Evolutionary conservation across 768 basidiomycete species (phyloP), one percentile per base, ranked within the genome.

Genomic region (Leucocoprinus leucothites): DNA sequence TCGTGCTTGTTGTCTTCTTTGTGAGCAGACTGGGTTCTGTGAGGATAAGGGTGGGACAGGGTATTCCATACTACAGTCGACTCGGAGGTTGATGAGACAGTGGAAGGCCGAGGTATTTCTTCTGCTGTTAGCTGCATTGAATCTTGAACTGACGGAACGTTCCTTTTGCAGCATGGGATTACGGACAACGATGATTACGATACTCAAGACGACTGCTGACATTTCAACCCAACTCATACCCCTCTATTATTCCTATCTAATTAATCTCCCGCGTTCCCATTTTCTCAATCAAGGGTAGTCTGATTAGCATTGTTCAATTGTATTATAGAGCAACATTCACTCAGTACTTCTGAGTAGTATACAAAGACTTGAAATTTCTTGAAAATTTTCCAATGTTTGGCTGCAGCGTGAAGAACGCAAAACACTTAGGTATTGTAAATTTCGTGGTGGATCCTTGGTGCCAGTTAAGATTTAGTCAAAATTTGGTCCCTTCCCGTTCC

Each of bases 21-120:
- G 71, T 45, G 77, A 79, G 59, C 77, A 79, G 60, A 77, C 76
- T 0, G 76, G 76, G 0, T 78, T 66, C 62, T 76, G 77, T 0
- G 68, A 70, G 2, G 69, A 71, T 2, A 74, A 74, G 9, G 69
- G 71, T 42, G 75, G 73, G 38, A 71, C 72, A 63, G 74, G 72
- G 5, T 72, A 72, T 56, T 66, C 67, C 1, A 62, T 79, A 7
- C 64, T 79, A 58, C 64, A 66, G 34, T 62, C 71, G 36, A 71
- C 75, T 13, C 66, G 74, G 51, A 64, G 64, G 0, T 63, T 67
- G 9, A 73, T 79, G 75, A 64, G 63, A 46, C 59, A 64, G 46
- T 79, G 77, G 77, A 76, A 71, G 57, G 59, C 59, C 6, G 72
- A 76, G 67, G 74, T 69, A 44, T 48, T 64, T 65, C 21, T 34